phyloP scores from a whole-genome alignment of 805 yeast species.

The Kodamaea restingae region DNA sequence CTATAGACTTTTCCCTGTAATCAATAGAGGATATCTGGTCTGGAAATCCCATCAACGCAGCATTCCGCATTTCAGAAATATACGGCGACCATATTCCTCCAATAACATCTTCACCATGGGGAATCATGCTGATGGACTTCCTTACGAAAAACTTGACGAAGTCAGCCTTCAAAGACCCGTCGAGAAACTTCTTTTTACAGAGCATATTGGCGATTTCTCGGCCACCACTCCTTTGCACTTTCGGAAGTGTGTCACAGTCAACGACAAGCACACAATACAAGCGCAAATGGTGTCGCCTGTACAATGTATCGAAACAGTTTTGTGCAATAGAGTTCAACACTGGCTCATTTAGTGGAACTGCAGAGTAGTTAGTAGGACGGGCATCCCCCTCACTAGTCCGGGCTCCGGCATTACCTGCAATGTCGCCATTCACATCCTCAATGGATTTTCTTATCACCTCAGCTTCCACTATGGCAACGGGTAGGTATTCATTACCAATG shows the following conservation, averaged over 20 bases:
- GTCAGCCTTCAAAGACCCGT: slow-evolving; percentile 74
- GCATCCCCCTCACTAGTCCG: slow-evolving; percentile 14
- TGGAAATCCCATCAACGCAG: slow-evolving; percentile 59
- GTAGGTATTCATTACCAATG: slow-evolving; percentile 74
- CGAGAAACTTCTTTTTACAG: slow-evolving; percentile 70
- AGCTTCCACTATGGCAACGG: slow-evolving; percentile 83
- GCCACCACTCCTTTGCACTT: slow-evolving; percentile 80
- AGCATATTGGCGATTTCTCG: slow-evolving; percentile 89
- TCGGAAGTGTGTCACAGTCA: slow-evolving; percentile 76
- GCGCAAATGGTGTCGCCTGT: slow-evolving; percentile 60
- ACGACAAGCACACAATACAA: slow-evolving; percentile 80
- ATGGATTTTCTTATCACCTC: slow-evolving; percentile 37
- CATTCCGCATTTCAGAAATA: slow-evolving; percentile 60
- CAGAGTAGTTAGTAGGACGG: slow-evolving; percentile 16
- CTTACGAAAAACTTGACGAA: slow-evolving; percentile 76
- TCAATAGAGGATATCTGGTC: slow-evolving; percentile 81
- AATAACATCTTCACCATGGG: slow-evolving; percentile 67
- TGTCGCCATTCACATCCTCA: slow-evolving; percentile 22
- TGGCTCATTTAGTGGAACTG: slow-evolving; percentile 42
- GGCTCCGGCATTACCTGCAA: slow-evolving; percentile 19
- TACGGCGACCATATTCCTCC: slow-evolving; percentile 87
- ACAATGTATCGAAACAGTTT: slow-evolving; percentile 40
- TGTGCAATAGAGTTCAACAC: slow-evolving; percentile 42
- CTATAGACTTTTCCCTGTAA: slow-evolving; percentile 68
- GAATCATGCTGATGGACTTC: slow-evolving; percentile 59